These are phyloP conservation scores for Pyronema omphalodes DNA, from an alignment of 495 filamentous ascomycete species.

Conservation along the genomic window DNA sequence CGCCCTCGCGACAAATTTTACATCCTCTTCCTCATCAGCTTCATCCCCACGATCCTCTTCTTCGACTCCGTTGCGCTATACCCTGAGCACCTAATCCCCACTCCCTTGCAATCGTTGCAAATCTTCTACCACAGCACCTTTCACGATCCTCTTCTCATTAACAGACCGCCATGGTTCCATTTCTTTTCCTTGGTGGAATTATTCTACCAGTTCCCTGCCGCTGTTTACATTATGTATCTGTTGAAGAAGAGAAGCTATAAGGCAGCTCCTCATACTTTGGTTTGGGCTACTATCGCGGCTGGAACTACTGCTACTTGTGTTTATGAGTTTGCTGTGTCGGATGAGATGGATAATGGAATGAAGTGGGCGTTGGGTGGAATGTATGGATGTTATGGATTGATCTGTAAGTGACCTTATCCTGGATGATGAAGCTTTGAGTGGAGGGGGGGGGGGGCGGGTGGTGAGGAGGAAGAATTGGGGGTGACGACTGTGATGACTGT, in stretches of 20 bases:
- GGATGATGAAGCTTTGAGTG: not conserved
- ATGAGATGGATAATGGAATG: not conserved
- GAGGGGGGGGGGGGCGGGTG: not conserved
- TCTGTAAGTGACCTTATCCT: not conserved
- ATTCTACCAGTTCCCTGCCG: conserved; percentile 16
- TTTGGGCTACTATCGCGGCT: not conserved
- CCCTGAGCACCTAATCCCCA: conserved; percentile 14
- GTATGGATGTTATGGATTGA: conserved; percentile 7
- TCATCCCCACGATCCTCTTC: conserved; percentile 15
- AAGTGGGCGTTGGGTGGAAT: not conserved
- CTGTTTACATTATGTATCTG: conserved; percentile 5
- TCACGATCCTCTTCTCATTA: conserved; percentile 16
- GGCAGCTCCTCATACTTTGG: not conserved
- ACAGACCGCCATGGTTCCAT: conserved; percentile 18
- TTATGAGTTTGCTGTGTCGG: not conserved
- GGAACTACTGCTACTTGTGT: not conserved
- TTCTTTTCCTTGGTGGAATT: conserved; percentile 11
- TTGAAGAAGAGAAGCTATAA: not conserved
- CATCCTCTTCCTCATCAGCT: conserved; percentile 12
- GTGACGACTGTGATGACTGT: too few relatives aligned
- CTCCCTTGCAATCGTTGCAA: conserved; percentile 9
- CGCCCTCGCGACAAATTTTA: conserved; percentile 4
- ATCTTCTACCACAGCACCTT: conserved; percentile 16
- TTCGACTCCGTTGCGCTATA: conserved; percentile 16
- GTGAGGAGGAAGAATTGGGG: too few relatives aligned